A percentile compares a stretch with the other conserved stretches of the same genome.
Evolutionary conservation across 1,284 basidiomycete species (phyloP).

Genomic region (Apiotrichum montevideense): DNA sequence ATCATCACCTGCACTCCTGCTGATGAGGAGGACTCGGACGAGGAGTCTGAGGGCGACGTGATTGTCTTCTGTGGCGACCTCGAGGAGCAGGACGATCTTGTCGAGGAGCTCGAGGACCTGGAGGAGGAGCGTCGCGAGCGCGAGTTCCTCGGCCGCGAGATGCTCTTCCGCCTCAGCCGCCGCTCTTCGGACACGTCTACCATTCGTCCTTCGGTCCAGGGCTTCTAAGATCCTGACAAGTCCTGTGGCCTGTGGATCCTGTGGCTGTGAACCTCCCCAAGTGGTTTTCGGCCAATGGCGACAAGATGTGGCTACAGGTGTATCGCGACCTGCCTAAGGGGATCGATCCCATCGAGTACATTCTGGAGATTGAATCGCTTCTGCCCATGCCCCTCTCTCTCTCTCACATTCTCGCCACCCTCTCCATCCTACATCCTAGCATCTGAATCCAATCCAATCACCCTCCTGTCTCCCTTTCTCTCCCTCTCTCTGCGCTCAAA

Average conservation of each 20-base stretch:
- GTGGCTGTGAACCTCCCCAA: too few species aligned
- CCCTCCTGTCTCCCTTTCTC: too few species aligned
- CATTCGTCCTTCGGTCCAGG: background rate
- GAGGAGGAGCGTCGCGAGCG: slow-evolving; percentile 28
- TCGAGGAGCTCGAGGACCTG: slow-evolving; percentile 20
- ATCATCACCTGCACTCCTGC: slow-evolving; percentile 46
- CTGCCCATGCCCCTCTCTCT: background rate
- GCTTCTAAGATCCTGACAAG: too few species aligned
- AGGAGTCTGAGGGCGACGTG: slow-evolving; percentile 26
- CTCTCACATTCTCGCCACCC: background rate
- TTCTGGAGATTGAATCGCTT: too few species aligned
- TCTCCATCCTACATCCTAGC: too few species aligned
- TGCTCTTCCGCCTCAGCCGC: slow-evolving; percentile 10
- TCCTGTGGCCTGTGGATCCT: background rate
- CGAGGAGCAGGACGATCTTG: slow-evolving; percentile 1
- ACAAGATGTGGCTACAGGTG: too few species aligned
- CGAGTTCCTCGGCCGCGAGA: slow-evolving; percentile 26
- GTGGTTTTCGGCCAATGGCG: too few species aligned
- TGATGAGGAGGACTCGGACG: slow-evolving; percentile 39
- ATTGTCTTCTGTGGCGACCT: slow-evolving; percentile 19
- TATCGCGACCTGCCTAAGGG: too few species aligned
- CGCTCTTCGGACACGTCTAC: slow-evolving; percentile 1
- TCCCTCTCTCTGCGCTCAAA: too few species aligned
- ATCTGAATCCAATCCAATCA: too few species aligned
- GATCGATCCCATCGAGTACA: too few species aligned